Conservation (phyloP, 2,329 filamentous ascomycete genomes). For the Aspergillus neotritici region DNA sequence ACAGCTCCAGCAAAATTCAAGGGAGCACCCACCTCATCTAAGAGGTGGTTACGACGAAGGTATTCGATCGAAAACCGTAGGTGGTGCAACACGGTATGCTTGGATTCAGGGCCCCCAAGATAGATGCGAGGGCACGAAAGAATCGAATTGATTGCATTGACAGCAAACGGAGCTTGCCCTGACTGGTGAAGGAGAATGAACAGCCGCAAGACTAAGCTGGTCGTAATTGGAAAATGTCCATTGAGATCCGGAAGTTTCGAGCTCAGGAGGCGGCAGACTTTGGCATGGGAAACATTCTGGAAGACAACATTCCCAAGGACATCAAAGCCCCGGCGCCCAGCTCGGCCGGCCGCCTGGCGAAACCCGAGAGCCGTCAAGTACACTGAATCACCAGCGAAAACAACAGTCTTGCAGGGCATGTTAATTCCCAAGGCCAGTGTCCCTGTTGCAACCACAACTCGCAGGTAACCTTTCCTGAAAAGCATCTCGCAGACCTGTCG, state of each 20-base stretch:
- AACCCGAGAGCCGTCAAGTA: slow-evolving; percentile 71
- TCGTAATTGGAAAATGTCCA: slow-evolving; percentile 73
- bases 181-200: slow-evolving; percentile 64
- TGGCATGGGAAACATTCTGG: slow-evolving; percentile 56
- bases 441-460: slow-evolving; percentile 68
- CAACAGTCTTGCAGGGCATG: slow-evolving; percentile 76
- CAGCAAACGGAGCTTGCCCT: slow-evolving; percentile 56
- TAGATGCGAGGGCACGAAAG: slow-evolving; percentile 66
- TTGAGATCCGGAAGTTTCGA: slow-evolving; percentile 67
- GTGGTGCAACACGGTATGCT: slow-evolving; percentile 67
- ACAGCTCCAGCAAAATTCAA: slow-evolving; percentile 68
- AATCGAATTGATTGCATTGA: slow-evolving; percentile 58
- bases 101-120: slow-evolving; percentile 62
- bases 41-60: slow-evolving; percentile 61
- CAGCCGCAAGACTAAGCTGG: slow-evolving; percentile 63
- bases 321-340: slow-evolving; percentile 74
- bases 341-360: slow-evolving; percentile 69
- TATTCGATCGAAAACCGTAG: slow-evolving; percentile 78
- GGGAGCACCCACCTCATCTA: slow-evolving; percentile 57
- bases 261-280: slow-evolving; percentile 64
- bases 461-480: slow-evolving; percentile 46
- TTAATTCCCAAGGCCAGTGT: slow-evolving; percentile 74
- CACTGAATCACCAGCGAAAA: slow-evolving; percentile 68
- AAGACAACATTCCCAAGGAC: slow-evolving; percentile 77
- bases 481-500: slow-evolving; percentile 53